These are phyloP conservation scores for Rhizopus microsporus DNA, from an alignment of 371 early-diverging fungal genomes.

Conservation along the genomic window DNA sequence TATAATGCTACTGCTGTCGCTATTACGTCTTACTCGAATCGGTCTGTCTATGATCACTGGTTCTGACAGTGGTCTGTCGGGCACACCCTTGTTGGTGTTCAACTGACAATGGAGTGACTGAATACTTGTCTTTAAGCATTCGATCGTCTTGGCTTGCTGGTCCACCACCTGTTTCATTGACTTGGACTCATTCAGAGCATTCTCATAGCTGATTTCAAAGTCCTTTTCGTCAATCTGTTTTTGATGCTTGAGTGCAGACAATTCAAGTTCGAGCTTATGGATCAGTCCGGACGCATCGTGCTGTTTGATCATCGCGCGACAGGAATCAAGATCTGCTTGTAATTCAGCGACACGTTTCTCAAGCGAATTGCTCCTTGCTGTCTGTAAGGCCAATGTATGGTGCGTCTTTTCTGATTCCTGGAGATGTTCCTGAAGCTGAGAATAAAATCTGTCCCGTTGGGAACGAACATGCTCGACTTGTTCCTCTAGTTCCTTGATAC, in stretches of 20 bases:
- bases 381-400: background rate
- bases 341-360: conserved; percentile 1
- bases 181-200: conserved; percentile 12
- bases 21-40: background rate
- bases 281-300: conserved; percentile 12
- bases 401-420: conserved; percentile 7
- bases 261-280: conserved; percentile 1
- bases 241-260: conserved; percentile 4
- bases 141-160: conserved; percentile 1
- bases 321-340: background rate
- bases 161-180: background rate
- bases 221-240: conserved; percentile 2
- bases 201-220: conserved; percentile 13
- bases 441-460: conserved; percentile 4
- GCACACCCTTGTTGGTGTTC: background rate
- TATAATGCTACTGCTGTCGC: background rate
- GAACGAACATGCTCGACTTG: conserved; percentile 4
- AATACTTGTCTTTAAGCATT: background rate
- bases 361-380: conserved; percentile 2
- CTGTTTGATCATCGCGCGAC: background rate
- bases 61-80: too few species aligned
- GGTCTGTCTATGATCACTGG: background rate
- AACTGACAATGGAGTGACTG: background rate
- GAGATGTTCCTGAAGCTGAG: conserved; percentile 7
- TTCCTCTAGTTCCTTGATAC: conserved; percentile 15